A percentile compares a stretch with the other conserved stretches of the same genome.
Evolutionary conservation across 768 basidiomycete genomes (phyloP).

Genomic region (Suillus bovinus): DNA sequence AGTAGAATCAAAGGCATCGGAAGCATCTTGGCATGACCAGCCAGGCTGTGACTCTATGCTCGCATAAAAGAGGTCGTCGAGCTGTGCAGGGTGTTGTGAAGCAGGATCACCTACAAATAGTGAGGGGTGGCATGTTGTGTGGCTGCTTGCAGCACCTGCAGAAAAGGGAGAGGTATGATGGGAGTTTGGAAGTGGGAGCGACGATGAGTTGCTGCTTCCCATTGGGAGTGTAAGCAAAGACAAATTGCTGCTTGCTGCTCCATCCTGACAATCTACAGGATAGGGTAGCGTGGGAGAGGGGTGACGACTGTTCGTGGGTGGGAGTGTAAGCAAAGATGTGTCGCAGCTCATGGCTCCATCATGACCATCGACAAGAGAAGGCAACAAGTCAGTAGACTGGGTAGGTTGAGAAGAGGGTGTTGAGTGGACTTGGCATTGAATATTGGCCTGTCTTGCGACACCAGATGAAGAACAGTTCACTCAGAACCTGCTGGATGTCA

Average conservation of each 20-base stretch:
- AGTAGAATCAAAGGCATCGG: neutral
- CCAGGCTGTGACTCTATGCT: no score
- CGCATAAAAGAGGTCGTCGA: neutral
- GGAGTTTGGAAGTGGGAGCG: neutral
- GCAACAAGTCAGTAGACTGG: neutral
- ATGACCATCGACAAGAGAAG: neutral
- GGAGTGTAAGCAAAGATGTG: neutral
- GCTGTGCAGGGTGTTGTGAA: neutral
- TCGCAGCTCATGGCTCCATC: neutral
- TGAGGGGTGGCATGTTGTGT: neutral
- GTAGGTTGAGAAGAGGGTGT: neutral
- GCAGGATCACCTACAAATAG: neutral
- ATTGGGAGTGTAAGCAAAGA: no score
- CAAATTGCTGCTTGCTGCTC: no score
- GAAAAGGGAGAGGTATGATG: neutral
- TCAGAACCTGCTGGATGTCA: slow-evolving; percentile 2
- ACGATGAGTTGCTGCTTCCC: neutral
- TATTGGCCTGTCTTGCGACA: neutral
- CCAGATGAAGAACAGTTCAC: slow-evolving; percentile 2
- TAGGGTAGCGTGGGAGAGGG: neutral
- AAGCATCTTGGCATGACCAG: neutral
- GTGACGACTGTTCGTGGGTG: neutral
- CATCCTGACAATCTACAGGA: no score
- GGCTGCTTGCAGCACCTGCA: neutral
- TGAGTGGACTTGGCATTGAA: neutral